phyloP scores from a whole-genome alignment of 169 alveolate species.

The Babesia divergens region DNA sequence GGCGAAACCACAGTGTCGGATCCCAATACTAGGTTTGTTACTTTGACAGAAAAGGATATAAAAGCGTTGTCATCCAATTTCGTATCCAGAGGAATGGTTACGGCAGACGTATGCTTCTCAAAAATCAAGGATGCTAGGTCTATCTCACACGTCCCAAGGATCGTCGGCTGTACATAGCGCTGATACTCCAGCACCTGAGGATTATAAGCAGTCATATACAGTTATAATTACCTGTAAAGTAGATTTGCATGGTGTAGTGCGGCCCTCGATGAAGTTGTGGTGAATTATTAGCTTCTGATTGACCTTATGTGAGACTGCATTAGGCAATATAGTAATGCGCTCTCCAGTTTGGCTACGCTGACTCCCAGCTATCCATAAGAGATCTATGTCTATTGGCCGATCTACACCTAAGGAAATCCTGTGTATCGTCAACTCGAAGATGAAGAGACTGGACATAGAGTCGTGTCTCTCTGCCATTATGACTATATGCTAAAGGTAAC shows the following conservation, averaged over 20 bases:
- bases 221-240: background rate
- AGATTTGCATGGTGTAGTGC: background rate
- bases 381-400: background rate
- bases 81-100: conserved; percentile 10
- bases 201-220: background rate
- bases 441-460: conserved; percentile 2
- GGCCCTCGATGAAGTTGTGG: conserved; percentile 5
- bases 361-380: conserved; percentile 43
- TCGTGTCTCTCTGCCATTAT: conserved; percentile 1
- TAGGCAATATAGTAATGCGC: conserved; percentile 5
- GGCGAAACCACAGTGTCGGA: background rate
- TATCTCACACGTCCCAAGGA: conserved; percentile 31
- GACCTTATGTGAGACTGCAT: background rate
- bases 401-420: background rate
- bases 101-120: background rate
- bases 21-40: conserved; percentile 14
- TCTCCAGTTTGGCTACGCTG: conserved; percentile 41
- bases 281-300: conserved; percentile 45
- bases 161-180: conserved; percentile 14
- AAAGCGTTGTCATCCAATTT: conserved; percentile 21
- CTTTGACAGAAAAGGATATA: conserved; percentile 17
- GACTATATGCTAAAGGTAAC: background rate
- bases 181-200: conserved; percentile 19
- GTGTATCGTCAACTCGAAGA: conserved; percentile 28
- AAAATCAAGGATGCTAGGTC: conserved; percentile 9